phyloP scores from a whole-genome alignment of 306 rosid genomes.

The Castanea crenata region DNA sequence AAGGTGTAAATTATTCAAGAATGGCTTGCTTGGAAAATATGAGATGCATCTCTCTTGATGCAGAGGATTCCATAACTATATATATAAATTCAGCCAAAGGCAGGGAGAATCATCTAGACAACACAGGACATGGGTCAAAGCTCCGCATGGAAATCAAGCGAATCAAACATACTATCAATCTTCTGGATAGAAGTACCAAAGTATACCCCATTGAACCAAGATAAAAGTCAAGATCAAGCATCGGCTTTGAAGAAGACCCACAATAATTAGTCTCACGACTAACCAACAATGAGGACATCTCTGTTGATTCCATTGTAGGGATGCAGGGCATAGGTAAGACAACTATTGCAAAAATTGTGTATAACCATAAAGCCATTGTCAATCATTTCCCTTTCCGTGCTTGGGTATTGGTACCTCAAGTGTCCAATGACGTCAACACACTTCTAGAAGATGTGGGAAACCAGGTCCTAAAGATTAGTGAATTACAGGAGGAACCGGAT shows the following conservation, averaged over 20 bases:
- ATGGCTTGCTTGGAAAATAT: slow-evolving; percentile 15
- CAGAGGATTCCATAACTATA: background rate
- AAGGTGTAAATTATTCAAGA: background rate
- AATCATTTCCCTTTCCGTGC: slow-evolving; percentile 19
- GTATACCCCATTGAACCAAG: slow-evolving; percentile 8
- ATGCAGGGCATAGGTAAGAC: slow-evolving; percentile 48
- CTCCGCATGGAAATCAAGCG: background rate
- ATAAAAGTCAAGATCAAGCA: slow-evolving; percentile 15
- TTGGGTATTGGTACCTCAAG: slow-evolving; percentile 23
- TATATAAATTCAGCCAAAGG: background rate
- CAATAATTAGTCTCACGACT: slow-evolving; percentile 14
- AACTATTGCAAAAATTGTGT: slow-evolving; percentile 35
- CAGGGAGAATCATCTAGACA: no score
- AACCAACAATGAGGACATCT: background rate
- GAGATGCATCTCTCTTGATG: background rate
- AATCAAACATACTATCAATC: slow-evolving; percentile 2
- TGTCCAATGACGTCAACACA: no score
- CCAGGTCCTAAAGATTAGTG: slow-evolving; percentile 8
- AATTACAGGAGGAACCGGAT: background rate
- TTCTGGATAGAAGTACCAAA: slow-evolving; percentile 7
- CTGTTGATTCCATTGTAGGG: slow-evolving; percentile 32
- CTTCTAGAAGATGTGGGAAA: background rate
- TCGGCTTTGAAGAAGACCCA: slow-evolving; percentile 24
- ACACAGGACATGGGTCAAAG: background rate
- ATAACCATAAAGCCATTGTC: background rate